Base-by-base conservation (phyloP, 441 rosid genomes). In the Codiaeum variegatum region DNA sequence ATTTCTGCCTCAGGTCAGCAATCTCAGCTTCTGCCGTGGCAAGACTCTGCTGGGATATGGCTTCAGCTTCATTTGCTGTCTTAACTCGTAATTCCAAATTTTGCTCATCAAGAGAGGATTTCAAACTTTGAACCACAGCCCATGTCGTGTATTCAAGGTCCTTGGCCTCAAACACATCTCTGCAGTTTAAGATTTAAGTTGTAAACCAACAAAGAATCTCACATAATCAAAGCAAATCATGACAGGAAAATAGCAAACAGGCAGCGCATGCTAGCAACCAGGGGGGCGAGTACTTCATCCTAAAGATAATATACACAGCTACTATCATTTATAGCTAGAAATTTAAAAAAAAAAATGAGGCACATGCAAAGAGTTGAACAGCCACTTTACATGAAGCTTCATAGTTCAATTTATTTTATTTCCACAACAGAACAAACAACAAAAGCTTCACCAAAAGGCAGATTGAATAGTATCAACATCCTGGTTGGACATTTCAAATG, bases 11-110 rank as follows among this genome's bases (percentile, higher is more conserved):
- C 85, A 87, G 77, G 67, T 93, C 97, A 79, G 94, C 94, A 86
- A 96, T 90, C 83, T 93, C 98, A 64, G 98, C 97, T 86, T 96
- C 99, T 21, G 97, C 96, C 78, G 97, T 88, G 74, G 97, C 99
- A 79, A 96, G 85, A 83, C 79, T 87, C 79, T 91, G 99, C 80
- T 96, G 98, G 69, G 99, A 91, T 59, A 83, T 73, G 42, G 99
- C 98, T 79, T 96, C 98, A 55, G 97, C 98, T 88, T 93, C 97
- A 79, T 89, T 96, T 74, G 99, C 97, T 38, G 85, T 87, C 88
- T 96, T 96, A 38, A 96, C 99, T 31, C 96, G 91, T 71, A 85
- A 78, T 81, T 96, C 99, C 66, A 96, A 82, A 77, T 77, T 84
- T 77, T 86, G 94, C 82, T 96, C 99, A 83, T 96, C 97, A 74